A percentile compares a stretch with the other conserved stretches of the same genome.
These are phyloP conservation scores for Didymella arachidicola DNA, from an alignment of 2,329 filamentous ascomycete genomes.

Conservation along the genomic window DNA sequence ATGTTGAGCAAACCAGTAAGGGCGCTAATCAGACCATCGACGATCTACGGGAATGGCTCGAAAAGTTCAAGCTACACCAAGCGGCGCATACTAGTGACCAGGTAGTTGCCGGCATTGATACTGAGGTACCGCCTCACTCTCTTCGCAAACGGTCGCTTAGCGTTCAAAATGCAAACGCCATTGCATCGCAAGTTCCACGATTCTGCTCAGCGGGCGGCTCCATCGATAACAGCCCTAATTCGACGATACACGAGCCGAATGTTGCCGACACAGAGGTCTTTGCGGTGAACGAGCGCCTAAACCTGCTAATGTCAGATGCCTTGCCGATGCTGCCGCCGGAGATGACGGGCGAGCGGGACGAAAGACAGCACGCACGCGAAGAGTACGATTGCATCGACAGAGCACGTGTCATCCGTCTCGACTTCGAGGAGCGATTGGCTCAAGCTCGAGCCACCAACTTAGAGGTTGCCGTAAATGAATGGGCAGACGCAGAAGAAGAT, in stretches of 20 bases:
- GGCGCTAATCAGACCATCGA: background rate
- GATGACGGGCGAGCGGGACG: background rate
- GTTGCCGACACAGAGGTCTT: background rate
- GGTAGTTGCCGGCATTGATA: background rate
- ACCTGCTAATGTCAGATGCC: background rate
- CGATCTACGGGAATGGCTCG: constrained; percentile 1
- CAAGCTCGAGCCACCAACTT: background rate
- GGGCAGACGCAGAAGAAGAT: background rate
- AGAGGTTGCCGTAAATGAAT: background rate
- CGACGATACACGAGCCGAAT: background rate
- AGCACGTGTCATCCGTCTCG: background rate
- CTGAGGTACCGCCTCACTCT: background rate
- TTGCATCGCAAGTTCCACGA: background rate
- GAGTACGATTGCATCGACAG: constrained; percentile 1
- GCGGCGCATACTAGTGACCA: background rate
- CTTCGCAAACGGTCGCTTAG: constrained; percentile 4
- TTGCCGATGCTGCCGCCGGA: background rate
- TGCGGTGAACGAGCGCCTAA: background rate
- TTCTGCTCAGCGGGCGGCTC: background rate
- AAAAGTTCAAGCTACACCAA: background rate
- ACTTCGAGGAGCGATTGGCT: background rate
- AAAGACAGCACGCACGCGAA: constrained; percentile 1
- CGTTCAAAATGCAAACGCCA: background rate
- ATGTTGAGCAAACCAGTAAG: background rate
- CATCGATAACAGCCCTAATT: background rate